These are phyloP conservation scores for Neurospora discreta DNA, from an alignment of 495 filamentous ascomycete genomes.

Conservation along the genomic window DNA sequence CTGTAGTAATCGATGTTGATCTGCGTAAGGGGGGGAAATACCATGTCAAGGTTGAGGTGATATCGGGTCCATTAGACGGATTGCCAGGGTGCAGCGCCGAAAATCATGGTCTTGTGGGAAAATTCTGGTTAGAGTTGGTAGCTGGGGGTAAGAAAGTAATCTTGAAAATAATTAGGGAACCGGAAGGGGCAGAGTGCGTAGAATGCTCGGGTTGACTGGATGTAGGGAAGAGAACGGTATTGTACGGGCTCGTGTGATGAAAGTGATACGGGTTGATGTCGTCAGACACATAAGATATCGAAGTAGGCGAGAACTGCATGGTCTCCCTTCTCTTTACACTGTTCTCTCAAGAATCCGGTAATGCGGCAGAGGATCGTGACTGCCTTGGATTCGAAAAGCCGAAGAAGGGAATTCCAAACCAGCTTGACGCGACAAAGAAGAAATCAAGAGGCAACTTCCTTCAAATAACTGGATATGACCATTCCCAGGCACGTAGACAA, in stretches of 20 bases:
- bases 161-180: neutral
- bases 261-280: neutral
- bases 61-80: neutral
- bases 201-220: neutral
- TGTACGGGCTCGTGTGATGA: neutral
- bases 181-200: neutral
- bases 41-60: neutral
- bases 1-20: neutral
- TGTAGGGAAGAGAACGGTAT: neutral
- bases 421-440: neutral
- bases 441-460: neutral
- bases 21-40: neutral
- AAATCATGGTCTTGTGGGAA: neutral
- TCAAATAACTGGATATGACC: neutral
- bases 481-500: neutral
- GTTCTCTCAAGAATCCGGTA: neutral
- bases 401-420: neutral
- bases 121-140: neutral
- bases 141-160: neutral
- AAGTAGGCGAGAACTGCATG: neutral
- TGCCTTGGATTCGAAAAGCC: neutral
- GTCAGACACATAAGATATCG: neutral
- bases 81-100: neutral
- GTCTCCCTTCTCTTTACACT: neutral
- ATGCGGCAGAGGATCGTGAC: neutral